Base-by-base conservation (phyloP, 371 early-diverging fungal genomes). In the Actinomucor elegans region DNA sequence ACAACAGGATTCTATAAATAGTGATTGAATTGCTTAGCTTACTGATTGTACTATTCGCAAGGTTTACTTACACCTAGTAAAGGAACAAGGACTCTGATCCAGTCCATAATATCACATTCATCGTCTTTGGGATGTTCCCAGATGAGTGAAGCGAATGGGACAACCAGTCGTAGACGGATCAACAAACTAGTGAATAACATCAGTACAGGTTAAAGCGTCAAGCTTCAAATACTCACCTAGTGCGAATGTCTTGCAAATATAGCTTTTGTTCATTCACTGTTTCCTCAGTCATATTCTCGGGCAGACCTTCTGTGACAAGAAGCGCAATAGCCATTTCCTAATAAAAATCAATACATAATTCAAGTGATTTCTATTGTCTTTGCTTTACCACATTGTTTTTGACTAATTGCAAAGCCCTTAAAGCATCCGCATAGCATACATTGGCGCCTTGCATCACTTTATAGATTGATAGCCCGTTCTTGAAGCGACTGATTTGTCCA, bases 121-220 rank as follows among this genome's bases (percentile, higher is more conserved):
- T 73, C 61, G 24, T 64, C 57, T 12, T 68, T 67, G 17, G 81
- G 81, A 46, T 81, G 69, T 26, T 81, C 79, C 68, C 81, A 80
- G 17, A 84, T 80, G 21, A 84, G 62, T 4, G 84, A 74, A 21
- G 75, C 67, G 46, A 77, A 71, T 0, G 84, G 82, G 2, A 84
- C 78, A 14, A 81, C 44, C 2, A 84, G 69, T 32, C 80, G 73
- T 10, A 84, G 55, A 12, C 82, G 72, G 9, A 84, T 62, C 27
- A 75, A 58, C 12, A 77, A 58, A 47, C 75, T 77, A 32, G 3
- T 29, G n/a, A 29, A 45, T 12, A 28, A 3, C 17, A 1, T 21
- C 38, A 38, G 31, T 31, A 26, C 11, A 21, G 41, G 40, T 10
- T 21, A 35, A 28, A 21, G 5, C 0, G 9, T n/a, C n/a, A n/a